Percentiles rank a stretch among this genome's conserved stretches.
phyloP scores from a whole-genome alignment of 352 stramenopile species.

The Globisporangium heterothallicum region DNA sequence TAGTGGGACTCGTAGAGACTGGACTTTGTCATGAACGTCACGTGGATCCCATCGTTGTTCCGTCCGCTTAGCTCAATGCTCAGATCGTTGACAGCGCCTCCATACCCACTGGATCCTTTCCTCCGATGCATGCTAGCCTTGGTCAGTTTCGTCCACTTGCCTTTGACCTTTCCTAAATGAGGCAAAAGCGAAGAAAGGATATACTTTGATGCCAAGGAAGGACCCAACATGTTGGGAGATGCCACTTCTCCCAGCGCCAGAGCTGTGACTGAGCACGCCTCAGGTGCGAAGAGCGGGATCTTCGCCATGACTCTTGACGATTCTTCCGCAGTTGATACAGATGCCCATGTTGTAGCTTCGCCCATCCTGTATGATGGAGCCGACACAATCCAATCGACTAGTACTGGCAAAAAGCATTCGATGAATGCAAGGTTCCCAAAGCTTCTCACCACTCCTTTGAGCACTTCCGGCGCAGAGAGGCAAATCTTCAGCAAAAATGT shows the following conservation, averaged over 20 bases:
- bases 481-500: slow-evolving; percentile 31
- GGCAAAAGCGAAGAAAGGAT: slow-evolving; percentile 48
- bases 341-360: not conserved
- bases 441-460: slow-evolving; percentile 33
- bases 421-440: slow-evolving; percentile 49
- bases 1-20: slow-evolving; percentile 59
- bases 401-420: slow-evolving; percentile 46
- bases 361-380: slow-evolving; percentile 1
- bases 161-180: slow-evolving; percentile 43
- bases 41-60: slow-evolving; percentile 43
- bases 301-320: slow-evolving; percentile 9
- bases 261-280: slow-evolving; percentile 38
- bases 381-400: slow-evolving; percentile 63
- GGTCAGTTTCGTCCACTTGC: slow-evolving; percentile 52
- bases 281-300: slow-evolving; percentile 32
- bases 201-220: slow-evolving; percentile 57
- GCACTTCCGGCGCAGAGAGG: slow-evolving; percentile 40
- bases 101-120: slow-evolving; percentile 21
- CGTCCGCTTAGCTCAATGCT: slow-evolving; percentile 17
- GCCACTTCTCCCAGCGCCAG: slow-evolving; percentile 47
- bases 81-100: not conserved
- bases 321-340: slow-evolving; percentile 5
- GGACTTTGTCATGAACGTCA: slow-evolving; percentile 56
- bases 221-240: slow-evolving; percentile 43
- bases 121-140: slow-evolving; percentile 32